phyloP scores from a whole-genome alignment of 805 yeast species.

The Zygosaccharomyces gambellarensis region DNA sequence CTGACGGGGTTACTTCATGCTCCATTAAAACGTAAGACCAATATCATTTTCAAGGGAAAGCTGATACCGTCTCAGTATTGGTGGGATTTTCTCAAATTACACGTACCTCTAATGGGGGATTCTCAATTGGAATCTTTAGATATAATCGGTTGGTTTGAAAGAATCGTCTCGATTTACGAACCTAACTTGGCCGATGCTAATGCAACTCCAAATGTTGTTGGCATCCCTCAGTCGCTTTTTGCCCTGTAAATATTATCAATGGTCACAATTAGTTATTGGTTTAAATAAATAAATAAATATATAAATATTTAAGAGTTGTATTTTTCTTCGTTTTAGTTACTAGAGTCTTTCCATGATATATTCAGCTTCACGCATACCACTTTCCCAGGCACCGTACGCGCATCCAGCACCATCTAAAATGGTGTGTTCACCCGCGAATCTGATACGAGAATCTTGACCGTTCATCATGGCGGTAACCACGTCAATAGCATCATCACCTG shows the following conservation, averaged over 20 bases:
- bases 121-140: constrained; percentile 22
- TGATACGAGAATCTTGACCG: constrained; percentile 48
- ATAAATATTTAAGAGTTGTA: neutral
- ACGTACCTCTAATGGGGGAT: constrained; percentile 24
- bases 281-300: constrained; percentile 7
- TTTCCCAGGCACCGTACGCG: constrained; percentile 83
- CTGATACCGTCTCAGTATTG: constrained; percentile 32
- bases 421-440: constrained; percentile 93
- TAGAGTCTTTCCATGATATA: constrained; percentile 27
- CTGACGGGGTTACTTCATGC: constrained; percentile 26
- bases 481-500: constrained; percentile 66
- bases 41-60: constrained; percentile 27
- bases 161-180: constrained; percentile 17
- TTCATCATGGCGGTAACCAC: constrained; percentile 55
- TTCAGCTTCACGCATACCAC: constrained; percentile 59
- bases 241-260: constrained; percentile 4
- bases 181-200: constrained; percentile 18
- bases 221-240: constrained; percentile 9
- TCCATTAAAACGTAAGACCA: constrained; percentile 25
- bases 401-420: constrained; percentile 85
- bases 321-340: neutral
- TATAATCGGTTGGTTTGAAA: constrained; percentile 29
- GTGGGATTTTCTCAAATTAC: constrained; percentile 32
- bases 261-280: neutral
- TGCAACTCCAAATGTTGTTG: constrained; percentile 1